These are phyloP conservation scores for Kalanchoe fedtschenkoi DNA, from an alignment of 164 flowering plant genomes.

Conservation along the genomic window DNA sequence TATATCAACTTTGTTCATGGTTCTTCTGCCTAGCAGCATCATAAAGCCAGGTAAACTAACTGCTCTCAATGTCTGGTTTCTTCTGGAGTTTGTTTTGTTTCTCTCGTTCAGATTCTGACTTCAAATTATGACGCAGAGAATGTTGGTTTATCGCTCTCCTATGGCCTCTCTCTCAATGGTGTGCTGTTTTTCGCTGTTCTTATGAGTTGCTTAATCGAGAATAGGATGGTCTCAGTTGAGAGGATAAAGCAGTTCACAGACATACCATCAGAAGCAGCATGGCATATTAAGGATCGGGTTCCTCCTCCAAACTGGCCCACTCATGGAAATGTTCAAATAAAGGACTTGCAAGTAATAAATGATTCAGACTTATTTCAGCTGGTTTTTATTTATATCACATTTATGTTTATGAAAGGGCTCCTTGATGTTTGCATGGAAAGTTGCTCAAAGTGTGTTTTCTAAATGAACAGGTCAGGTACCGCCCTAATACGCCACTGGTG, in stretches of 20 bases:
- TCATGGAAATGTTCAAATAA: constrained; percentile 62
- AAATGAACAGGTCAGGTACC: constrained; percentile 65
- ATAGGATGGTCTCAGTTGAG: constrained; percentile 88
- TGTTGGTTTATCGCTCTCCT: constrained; percentile 84
- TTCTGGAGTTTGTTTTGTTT: neutral
- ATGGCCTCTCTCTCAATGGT: constrained; percentile 72
- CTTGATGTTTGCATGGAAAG: neutral
- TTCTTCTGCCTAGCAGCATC: constrained; percentile 63
- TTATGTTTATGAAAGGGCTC: neutral
- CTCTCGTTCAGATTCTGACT: neutral
- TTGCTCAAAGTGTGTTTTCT: neutral
- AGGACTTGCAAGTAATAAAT: constrained; percentile 65
- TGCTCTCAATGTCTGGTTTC: neutral
- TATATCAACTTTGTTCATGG: constrained; percentile 68
- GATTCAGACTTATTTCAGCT: neutral
- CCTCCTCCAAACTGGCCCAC: constrained; percentile 77
- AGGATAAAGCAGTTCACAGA: constrained; percentile 71
- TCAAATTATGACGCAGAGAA: constrained; percentile 28
- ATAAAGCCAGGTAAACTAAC: constrained; percentile 57
- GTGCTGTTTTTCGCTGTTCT: constrained; percentile 54
- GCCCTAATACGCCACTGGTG: constrained; percentile 79
- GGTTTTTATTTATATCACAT: neutral
- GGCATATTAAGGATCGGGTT: constrained; percentile 43
- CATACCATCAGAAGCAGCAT: constrained; percentile 79
- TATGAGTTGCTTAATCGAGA: constrained; percentile 74